Evolutionary conservation across 2,329 filamentous ascomycete genomes (phyloP).

Genomic region (Aspergillus neoniger): DNA sequence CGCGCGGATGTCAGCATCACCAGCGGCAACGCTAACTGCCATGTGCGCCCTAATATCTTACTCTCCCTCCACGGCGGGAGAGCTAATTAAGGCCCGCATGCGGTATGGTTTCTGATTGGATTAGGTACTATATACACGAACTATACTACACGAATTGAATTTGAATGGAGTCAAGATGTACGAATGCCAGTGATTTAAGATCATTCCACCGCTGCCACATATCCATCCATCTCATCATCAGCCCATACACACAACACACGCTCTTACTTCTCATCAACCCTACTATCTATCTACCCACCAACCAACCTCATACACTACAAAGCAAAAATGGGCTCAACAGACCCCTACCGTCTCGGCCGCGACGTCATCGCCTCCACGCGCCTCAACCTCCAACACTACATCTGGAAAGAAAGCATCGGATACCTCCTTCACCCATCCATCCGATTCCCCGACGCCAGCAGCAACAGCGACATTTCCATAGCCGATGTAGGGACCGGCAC

Average conservation of each 20-base stretch:
- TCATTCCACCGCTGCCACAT: background rate
- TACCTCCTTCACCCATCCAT: conserved; percentile 7
- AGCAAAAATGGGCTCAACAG: background rate
- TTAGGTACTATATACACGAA: background rate
- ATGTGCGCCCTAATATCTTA: background rate
- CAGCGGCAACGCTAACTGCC: background rate
- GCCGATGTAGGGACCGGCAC: conserved; percentile 26
- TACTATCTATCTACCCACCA: background rate
- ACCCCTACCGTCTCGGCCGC: background rate
- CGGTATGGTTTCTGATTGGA: background rate
- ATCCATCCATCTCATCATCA: background rate
- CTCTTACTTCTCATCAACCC: background rate
- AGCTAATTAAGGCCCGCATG: background rate
- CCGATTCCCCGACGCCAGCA: background rate
- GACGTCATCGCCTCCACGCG: background rate
- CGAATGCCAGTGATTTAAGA: background rate
- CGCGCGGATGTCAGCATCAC: background rate
- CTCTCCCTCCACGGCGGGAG: background rate
- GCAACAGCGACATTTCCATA: conserved; percentile 10
- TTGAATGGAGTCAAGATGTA: too few species aligned
- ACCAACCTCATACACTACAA: background rate
- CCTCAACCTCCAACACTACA: conserved; percentile 5
- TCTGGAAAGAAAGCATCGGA: conserved; percentile 8
- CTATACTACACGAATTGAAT: too few species aligned
- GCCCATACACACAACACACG: background rate